Percentiles rank a stretch among this genome's conserved stretches.
Conservation (phyloP, 2,329 filamentous ascomycete species). For the Neonectria punicea region DNA sequence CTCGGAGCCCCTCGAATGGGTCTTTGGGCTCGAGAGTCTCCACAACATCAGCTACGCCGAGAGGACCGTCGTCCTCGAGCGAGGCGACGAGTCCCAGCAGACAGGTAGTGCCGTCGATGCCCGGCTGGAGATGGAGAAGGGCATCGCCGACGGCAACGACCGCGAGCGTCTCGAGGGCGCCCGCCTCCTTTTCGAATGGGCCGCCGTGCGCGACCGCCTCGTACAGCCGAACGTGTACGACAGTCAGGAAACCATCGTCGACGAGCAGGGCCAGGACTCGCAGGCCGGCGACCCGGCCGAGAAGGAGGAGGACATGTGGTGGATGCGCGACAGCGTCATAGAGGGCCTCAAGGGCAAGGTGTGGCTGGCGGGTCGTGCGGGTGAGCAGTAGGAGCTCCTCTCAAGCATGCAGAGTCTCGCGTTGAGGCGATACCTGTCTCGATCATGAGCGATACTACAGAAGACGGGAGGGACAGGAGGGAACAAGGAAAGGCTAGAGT, state of each 20-base stretch:
- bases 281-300: slow-evolving; percentile 28
- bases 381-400: slow-evolving; percentile 37
- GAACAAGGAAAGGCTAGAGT: background rate
- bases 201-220: slow-evolving; percentile 55
- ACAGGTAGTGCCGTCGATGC: slow-evolving; percentile 72
- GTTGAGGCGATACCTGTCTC: background rate
- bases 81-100: slow-evolving; percentile 58
- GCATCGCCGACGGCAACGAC: slow-evolving; percentile 55
- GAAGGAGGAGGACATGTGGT: slow-evolving; percentile 56
- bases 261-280: slow-evolving; percentile 38
- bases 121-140: slow-evolving; percentile 71
- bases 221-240: slow-evolving; percentile 42
- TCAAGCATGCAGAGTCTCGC: background rate
- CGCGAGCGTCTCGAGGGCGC: slow-evolving; percentile 59
- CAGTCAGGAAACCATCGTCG: slow-evolving; percentile 49
- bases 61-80: slow-evolving; percentile 68
- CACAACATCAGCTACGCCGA: slow-evolving; percentile 71
- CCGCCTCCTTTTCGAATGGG: slow-evolving; percentile 67
- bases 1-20: slow-evolving; percentile 72
- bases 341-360: slow-evolving; percentile 66
- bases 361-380: slow-evolving; percentile 60
- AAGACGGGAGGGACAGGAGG: background rate
- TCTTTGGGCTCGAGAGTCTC: slow-evolving; percentile 73
- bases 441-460: background rate
- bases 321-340: slow-evolving; percentile 65